These are phyloP conservation scores for Sporothrix euskadiensis DNA, from an alignment of 2,329 filamentous ascomycete genomes.

Conservation along the genomic window DNA sequence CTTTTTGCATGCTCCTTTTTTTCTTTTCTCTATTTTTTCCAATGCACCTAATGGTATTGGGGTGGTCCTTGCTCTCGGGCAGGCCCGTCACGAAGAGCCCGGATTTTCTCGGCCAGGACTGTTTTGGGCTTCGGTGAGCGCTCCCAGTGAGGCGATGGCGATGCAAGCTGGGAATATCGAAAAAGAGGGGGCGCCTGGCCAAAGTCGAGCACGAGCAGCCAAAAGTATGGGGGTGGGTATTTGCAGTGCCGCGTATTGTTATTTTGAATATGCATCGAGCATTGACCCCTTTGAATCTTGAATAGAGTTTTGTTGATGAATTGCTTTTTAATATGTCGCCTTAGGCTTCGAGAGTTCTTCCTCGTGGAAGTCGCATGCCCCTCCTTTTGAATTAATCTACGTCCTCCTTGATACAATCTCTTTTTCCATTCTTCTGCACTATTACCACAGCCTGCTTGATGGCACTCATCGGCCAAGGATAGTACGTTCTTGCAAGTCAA, in stretches of 20 bases:
- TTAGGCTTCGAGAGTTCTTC: neutral
- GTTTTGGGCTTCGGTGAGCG: slow-evolving; percentile 25
- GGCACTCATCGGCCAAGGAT: neutral
- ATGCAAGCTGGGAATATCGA: neutral
- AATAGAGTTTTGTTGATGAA: neutral
- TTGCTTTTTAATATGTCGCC: neutral
- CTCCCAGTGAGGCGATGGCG: neutral
- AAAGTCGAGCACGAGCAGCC: neutral
- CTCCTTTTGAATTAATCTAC: no score
- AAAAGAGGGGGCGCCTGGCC: neutral
- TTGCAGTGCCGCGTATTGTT: neutral
- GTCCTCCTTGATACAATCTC: neutral
- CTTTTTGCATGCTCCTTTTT: neutral
- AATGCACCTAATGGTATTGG: neutral
- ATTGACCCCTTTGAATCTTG: neutral
- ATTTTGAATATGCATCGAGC: neutral
- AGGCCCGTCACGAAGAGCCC: slow-evolving; percentile 20
- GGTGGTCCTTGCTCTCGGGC: slow-evolving; percentile 4
- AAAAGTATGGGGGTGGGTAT: slow-evolving; percentile 4
- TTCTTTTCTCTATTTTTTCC: neutral
- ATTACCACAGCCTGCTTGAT: neutral
- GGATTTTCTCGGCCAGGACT: slow-evolving; percentile 18
- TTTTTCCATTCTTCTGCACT: neutral
- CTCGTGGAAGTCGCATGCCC: neutral
- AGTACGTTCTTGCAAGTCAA: neutral